These are phyloP conservation scores for Aaosphaeria arxii DNA, from an alignment of 2,329 filamentous ascomycete genomes.

Conservation along the genomic window DNA sequence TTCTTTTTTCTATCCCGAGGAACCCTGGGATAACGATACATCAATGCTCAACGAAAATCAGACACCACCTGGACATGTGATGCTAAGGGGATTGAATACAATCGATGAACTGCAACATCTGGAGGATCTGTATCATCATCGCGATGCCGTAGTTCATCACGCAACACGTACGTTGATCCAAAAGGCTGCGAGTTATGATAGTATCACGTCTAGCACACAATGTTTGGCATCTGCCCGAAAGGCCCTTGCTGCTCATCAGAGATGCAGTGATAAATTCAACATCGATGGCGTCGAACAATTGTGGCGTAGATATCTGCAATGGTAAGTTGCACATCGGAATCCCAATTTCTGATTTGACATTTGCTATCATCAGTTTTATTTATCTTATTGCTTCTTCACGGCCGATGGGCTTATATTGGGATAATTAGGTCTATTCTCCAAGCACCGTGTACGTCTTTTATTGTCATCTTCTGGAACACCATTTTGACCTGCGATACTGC, in stretches of 20 bases:
- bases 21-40: slow-evolving; percentile 12
- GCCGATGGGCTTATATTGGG: no score
- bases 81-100: no score
- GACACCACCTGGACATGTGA: no score
- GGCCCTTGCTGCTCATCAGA: slow-evolving; percentile 28
- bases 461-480: slow-evolving; percentile 48
- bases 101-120: no score
- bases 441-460: slow-evolving; percentile 50
- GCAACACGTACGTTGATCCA: slow-evolving; percentile 31
- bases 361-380: no score
- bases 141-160: slow-evolving; percentile 31
- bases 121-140: neutral
- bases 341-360: no score
- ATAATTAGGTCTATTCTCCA: slow-evolving; percentile 36
- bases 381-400: no score
- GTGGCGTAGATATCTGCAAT: slow-evolving; percentile 36
- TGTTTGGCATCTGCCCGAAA: slow-evolving; percentile 31
- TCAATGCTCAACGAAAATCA: no score
- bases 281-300: slow-evolving; percentile 27
- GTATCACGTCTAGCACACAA: slow-evolving; percentile 25
- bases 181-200: slow-evolving; percentile 26
- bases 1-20: no score
- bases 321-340: slow-evolving; percentile 11
- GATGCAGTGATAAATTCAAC: slow-evolving; percentile 28
- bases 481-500: slow-evolving; percentile 51